Evolutionary conservation across 2,329 filamentous ascomycete genomes (phyloP), one percentile per base, ranked within the genome.

Genomic region (Penicillium sp.): DNA sequence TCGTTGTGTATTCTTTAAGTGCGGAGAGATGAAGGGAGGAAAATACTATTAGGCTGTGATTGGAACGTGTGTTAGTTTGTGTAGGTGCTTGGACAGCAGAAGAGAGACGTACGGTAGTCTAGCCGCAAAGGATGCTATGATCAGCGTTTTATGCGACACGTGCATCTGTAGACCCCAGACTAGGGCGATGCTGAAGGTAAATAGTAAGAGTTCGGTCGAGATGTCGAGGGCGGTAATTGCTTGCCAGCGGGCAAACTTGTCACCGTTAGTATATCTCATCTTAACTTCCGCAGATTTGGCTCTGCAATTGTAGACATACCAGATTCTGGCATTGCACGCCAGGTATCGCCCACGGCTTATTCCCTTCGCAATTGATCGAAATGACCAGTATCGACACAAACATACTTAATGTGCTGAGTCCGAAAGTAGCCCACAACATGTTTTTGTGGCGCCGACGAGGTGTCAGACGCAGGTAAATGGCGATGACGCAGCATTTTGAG

Each of bases 401-500:
- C 8, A 72, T 57, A 62, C 77, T 75, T 14, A 70, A 55, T 3
- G 71, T 72, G 13, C 74, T 73, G 0, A 68, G 55, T 3, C 51
- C 68, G 2, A 80, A 62, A 7, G 74, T 71, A 1, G 59, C 60
- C 58, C 51, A 72, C 4, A 75, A 70, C 2, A 68, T 64, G 9
- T 67, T 48, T 7, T 69, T 69, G 59, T 81, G 78, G 6, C 58
- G 60, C 46, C 71, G 72, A 19, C 76, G 71, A 7, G 77, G 77
- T 2, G 77, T 77, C 13, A 81, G 65, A 5, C 78, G 76, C 16
- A 77, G 65, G 51, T 78, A 75, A 13, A 81, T 72, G n/a, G 75
- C 68, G 6, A 74, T 68, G 34, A 79, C 75, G n/a, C 67, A 68
- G 48, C 64, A 68, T 60, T 69, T 69, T 16, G 63, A 68, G 36